These are phyloP conservation scores for Myxozyma geophila DNA, from an alignment of 805 yeast species.

Conservation along the genomic window DNA sequence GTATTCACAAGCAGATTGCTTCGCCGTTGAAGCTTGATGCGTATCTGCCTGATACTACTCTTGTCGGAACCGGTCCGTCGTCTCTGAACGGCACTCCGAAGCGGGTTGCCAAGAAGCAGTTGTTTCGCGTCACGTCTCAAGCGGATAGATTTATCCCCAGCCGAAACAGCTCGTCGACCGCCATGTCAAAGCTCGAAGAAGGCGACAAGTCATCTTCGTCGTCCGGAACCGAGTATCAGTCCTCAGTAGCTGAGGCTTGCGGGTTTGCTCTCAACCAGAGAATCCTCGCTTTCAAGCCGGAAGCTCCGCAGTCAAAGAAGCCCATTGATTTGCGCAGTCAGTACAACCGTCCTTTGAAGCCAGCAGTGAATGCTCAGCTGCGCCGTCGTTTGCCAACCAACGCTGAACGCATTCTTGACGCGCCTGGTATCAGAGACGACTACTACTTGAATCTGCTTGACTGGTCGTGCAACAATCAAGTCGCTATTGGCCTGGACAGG, in stretches of 20 bases:
- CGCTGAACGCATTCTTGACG: conserved; percentile 93
- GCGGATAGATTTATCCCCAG: conserved; percentile 68
- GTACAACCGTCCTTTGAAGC: conserved; percentile 45
- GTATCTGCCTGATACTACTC: conserved; percentile 48
- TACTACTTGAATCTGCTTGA: conserved; percentile 83
- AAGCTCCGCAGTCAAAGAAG: conserved; percentile 61
- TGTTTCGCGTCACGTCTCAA: conserved; percentile 37
- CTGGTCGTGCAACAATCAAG: conserved; percentile 81
- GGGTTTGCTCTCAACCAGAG: conserved; percentile 83
- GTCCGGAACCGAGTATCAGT: conserved; percentile 28
- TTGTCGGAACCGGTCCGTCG: conserved; percentile 45
- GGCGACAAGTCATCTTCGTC: conserved; percentile 14
- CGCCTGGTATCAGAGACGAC: conserved; percentile 93
- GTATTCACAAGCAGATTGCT: conserved; percentile 32
- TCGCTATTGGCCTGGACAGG: conserved; percentile 87
- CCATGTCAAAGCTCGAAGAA: conserved; percentile 50
- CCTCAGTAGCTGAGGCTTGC: conserved; percentile 87
- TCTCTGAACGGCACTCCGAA: conserved; percentile 40
- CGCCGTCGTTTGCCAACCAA: conserved; percentile 74
- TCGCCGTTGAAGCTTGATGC: conserved; percentile 56
- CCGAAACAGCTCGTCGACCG: conserved; percentile 55
- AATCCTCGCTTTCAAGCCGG: conserved; percentile 83
- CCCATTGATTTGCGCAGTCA: conserved; percentile 46
- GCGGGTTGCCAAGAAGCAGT: conserved; percentile 37
- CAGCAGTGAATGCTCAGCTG: conserved; percentile 43